Percentiles rank a stretch among this genome's conserved stretches.
Evolutionary conservation across 2,329 filamentous ascomycete species (phyloP).

Genomic region (Aspergillus tamarii): DNA sequence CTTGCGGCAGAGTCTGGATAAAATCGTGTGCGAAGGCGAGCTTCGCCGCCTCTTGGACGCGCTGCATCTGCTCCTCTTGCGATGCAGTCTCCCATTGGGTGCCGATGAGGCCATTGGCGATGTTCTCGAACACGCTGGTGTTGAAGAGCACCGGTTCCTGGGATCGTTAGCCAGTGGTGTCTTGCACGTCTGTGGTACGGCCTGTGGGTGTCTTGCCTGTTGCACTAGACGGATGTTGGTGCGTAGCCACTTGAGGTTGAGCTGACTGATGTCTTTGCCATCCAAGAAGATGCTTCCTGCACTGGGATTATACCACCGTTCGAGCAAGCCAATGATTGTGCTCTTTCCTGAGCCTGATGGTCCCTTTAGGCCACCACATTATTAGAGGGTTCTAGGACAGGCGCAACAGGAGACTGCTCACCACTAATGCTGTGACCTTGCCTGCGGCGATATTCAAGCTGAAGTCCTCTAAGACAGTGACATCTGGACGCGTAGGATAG

Average conservation of each 20-base stretch:
- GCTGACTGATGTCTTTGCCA: constrained; percentile 36
- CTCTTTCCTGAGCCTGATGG: constrained; percentile 74
- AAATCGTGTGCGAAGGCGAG: constrained; percentile 73
- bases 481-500: constrained; percentile 45
- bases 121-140: constrained; percentile 81
- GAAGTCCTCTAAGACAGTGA: constrained; percentile 38
- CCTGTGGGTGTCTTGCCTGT: constrained; percentile 39
- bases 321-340: constrained; percentile 71
- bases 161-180: not conserved
- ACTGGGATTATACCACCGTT: constrained; percentile 71
- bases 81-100: constrained; percentile 38
- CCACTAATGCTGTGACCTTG: constrained; percentile 58
- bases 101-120: constrained; percentile 56
- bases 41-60: constrained; percentile 22
- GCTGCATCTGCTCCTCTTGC: constrained; percentile 8
- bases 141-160: constrained; percentile 80
- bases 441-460: constrained; percentile 39
- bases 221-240: constrained; percentile 26
- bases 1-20: constrained; percentile 71
- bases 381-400: not conserved
- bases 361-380: constrained; percentile 40
- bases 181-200: not conserved
- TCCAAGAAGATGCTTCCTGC: constrained; percentile 42
- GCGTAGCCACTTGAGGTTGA: constrained; percentile 33
- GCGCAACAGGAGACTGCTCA: not conserved